phyloP scores from a whole-genome alignment of 495 filamentous ascomycete genomes.

The Daldinia vernicosa region DNA sequence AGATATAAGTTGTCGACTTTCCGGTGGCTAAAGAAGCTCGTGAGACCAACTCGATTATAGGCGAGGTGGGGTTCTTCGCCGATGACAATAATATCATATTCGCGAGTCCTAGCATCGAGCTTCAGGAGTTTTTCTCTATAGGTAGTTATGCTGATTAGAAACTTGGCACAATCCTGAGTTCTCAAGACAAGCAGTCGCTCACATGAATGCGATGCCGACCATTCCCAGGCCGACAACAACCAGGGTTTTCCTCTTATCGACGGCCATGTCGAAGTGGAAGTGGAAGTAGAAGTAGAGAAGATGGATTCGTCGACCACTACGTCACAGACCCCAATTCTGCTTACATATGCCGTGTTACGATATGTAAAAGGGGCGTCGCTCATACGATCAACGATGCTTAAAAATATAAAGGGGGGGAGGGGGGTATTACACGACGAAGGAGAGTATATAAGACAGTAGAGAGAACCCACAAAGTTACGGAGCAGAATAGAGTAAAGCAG shows the following conservation, averaged over 20 bases:
- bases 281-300: neutral
- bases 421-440: neutral
- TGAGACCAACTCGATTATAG: conserved; percentile 96
- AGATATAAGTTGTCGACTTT: conserved; percentile 90
- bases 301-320: conserved; percentile 5
- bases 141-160: conserved; percentile 7
- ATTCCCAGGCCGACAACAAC: conserved; percentile 94
- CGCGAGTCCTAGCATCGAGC: conserved; percentile 75
- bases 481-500: neutral
- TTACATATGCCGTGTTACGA: conserved; percentile 16
- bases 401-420: no score
- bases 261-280: conserved; percentile 42
- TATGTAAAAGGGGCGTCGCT: neutral
- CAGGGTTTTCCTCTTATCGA: conserved; percentile 68
- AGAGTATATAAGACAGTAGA: neutral
- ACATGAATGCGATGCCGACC: conserved; percentile 97
- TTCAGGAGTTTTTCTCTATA: conserved; percentile 91
- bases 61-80: conserved; percentile 92
- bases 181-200: conserved; percentile 43
- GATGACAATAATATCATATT: conserved; percentile 89
- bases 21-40: conserved; percentile 90
- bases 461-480: neutral
- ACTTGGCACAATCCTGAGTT: conserved; percentile 72
- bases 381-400: neutral
- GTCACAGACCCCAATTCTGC: conserved; percentile 24